Base-by-base conservation (phyloP, 208 protist genomes). In the Acanthamoeba quina region DNA sequence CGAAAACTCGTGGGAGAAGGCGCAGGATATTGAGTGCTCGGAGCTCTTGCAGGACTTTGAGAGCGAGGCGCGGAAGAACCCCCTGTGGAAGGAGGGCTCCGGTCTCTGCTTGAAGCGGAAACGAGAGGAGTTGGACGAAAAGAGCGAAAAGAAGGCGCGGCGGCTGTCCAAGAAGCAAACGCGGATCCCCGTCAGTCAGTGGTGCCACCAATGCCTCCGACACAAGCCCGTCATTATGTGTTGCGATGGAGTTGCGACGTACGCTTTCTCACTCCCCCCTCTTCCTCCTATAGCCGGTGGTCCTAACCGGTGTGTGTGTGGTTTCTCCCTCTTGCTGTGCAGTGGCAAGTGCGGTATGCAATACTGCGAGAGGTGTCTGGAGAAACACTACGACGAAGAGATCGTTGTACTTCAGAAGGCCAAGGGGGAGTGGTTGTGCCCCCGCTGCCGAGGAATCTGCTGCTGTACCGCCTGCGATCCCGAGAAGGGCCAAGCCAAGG, bases 41-140 rank as follows among this genome's bases (percentile, higher is more conserved):
- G 85, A 74, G 41, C 85, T 91, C 85, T n/a, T 91, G 34, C 85
- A 91, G 62, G 62, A 91, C 60, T 91, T 91, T 74, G 85, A 91
- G 47, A 68, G 85, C 24, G 60, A 76, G 62, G 85, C 85, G 26
- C 85, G 62, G 62, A 91, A 76, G 60, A 66, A 91, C 54, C 85
- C 54, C 21, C 60, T 91, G 31, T 91, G 85, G 85, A 91, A 91
- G 62, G 62, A 91, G 85, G 62, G 85, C 41, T 74, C 54, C 31
- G 47, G 62, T 15, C 21, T 76, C 58, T 49, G 60, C 54, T 56
- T 52, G 58, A 91, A 91, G 60, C 31, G 62, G 17, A 74, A 91
- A 24, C 62, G 62, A 21, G 85, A 91, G 11, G 85, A 91, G 47
- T 37, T 37, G 21, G 60, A 91, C 34, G 85, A 91, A 9, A 91